Evolutionary conservation across 163 green algal genomes (phyloP).

Genomic region (Chlorella variabilis): DNA sequence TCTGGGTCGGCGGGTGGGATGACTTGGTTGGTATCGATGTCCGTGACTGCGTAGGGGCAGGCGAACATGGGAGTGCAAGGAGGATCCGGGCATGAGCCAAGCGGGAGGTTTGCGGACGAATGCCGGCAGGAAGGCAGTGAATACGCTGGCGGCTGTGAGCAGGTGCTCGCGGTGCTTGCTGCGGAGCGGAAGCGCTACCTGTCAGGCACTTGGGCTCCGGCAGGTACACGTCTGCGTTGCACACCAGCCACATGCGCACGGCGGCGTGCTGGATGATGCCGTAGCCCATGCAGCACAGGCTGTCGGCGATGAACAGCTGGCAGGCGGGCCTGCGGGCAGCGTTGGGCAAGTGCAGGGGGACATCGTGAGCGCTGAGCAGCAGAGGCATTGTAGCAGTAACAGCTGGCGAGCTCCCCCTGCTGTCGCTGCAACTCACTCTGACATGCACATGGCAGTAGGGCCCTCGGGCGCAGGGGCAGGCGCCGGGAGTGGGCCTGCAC

Average conservation of each 20-base stretch:
- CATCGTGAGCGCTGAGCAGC: too few species aligned
- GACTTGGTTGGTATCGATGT: not conserved
- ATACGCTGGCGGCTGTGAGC: too few species aligned
- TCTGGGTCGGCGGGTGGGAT: slow-evolving; percentile 6
- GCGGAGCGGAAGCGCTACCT: too few species aligned
- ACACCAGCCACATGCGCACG: not conserved
- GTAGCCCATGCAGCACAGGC: not conserved
- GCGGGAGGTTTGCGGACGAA: too few species aligned
- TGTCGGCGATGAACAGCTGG: not conserved
- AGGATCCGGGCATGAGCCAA: too few species aligned
- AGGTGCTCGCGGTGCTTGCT: too few species aligned
- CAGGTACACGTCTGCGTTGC: not conserved
- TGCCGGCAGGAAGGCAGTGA: too few species aligned
- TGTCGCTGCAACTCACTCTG: not conserved
- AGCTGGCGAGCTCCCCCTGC: too few species aligned
- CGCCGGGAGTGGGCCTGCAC: not conserved
- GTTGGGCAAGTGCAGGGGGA: too few species aligned
- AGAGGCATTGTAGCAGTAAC: too few species aligned
- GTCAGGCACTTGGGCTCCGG: not conserved
- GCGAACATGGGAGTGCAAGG: too few species aligned
- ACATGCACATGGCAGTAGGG: not conserved
- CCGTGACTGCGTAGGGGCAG: not conserved
- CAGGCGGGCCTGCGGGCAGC: not conserved
- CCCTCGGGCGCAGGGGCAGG: too few species aligned
- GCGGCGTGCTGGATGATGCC: not conserved